Evolutionary conservation across 2,329 filamentous ascomycete genomes (phyloP).

Genomic region (Pseudogymnoascus sp.): DNA sequence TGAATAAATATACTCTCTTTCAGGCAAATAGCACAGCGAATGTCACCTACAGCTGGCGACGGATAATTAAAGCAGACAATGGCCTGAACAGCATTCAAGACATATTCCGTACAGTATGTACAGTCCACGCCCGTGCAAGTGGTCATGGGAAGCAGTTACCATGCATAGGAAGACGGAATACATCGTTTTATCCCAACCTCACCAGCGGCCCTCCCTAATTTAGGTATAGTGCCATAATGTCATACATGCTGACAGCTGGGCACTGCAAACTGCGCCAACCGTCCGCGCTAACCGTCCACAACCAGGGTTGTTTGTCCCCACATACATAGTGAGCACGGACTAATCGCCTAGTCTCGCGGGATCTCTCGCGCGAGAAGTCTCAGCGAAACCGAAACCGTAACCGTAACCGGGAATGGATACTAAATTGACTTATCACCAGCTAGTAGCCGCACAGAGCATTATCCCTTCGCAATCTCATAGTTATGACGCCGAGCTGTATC

Average conservation of each 20-base stretch:
- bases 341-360: background rate
- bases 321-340: background rate
- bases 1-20: background rate
- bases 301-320: background rate
- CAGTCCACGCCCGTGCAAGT: background rate
- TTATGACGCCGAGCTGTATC: background rate
- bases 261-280: no score
- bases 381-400: background rate
- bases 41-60: background rate
- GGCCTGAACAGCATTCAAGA: background rate
- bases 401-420: background rate
- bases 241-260: background rate
- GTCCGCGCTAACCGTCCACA: background rate
- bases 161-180: background rate
- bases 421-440: background rate
- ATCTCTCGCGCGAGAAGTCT: background rate
- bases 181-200: background rate
- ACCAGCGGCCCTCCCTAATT: background rate
- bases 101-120: background rate
- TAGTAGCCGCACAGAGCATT: background rate
- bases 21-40: background rate
- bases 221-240: background rate
- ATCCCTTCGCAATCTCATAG: background rate
- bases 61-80: background rate
- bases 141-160: no score